Conservation (phyloP, 2,329 filamentous ascomycete species). For the Apiospora malaysiana region DNA sequence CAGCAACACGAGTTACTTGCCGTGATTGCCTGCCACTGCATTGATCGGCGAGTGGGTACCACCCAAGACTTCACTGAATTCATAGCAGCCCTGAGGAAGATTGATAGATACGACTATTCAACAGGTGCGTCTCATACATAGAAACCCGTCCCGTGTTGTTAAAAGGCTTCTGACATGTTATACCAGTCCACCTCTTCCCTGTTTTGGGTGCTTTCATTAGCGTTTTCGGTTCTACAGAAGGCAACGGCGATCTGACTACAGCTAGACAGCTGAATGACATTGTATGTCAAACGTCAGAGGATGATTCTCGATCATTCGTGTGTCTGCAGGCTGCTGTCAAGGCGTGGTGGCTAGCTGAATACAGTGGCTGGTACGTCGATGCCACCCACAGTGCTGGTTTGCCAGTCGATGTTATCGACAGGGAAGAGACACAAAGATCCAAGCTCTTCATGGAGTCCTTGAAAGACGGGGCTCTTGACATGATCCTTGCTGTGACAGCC, state of each 20-base stretch:
- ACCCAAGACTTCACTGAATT: conserved; percentile 77
- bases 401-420: conserved; percentile 67
- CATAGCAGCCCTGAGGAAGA: conserved; percentile 68
- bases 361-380: conserved; percentile 87
- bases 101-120: conserved; percentile 74
- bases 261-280: conserved; percentile 73
- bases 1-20: conserved; percentile 90
- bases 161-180: neutral
- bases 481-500: conserved; percentile 82
- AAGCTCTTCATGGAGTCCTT: conserved; percentile 77
- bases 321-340: conserved; percentile 80
- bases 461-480: conserved; percentile 90
- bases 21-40: conserved; percentile 77
- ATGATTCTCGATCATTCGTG: conserved; percentile 72
- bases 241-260: conserved; percentile 68
- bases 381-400: conserved; percentile 65
- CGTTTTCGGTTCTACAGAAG: conserved; percentile 79
- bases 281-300: conserved; percentile 70
- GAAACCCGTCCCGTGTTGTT: neutral
- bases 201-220: conserved; percentile 78
- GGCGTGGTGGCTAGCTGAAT: conserved; percentile 91
- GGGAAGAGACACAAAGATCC: conserved; percentile 73
- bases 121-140: conserved; percentile 28
- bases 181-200: conserved; percentile 79
- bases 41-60: conserved; percentile 76